Conservation (phyloP, 176 grass and related monocot genomes). For the Raddia distichophylla region DNA sequence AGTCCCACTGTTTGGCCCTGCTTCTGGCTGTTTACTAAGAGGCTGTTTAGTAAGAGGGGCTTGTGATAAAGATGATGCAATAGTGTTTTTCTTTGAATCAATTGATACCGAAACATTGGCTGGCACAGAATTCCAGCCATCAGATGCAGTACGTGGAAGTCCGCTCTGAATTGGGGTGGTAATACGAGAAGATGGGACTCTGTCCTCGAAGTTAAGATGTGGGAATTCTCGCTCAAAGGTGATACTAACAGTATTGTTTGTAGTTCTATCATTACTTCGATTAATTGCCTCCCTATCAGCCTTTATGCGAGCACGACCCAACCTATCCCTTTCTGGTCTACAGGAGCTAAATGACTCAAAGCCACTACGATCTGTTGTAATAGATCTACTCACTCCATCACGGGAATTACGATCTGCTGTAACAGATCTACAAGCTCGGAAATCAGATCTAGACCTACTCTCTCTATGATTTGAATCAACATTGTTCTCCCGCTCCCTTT, state of each 20-base stretch:
- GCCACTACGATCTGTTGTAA: conserved; percentile 43
- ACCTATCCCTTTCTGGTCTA: conserved; percentile 59
- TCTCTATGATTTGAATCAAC: conserved; percentile 21
- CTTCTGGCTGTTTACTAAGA: conserved; percentile 45
- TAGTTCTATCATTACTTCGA: conserved; percentile 42
- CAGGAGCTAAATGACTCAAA: conserved; percentile 51
- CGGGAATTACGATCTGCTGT: conserved; percentile 24
- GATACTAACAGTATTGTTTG: conserved; percentile 40
- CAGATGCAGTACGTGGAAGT: conserved; percentile 41
- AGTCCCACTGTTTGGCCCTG: conserved; percentile 40
- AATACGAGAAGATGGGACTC: conserved; percentile 53
- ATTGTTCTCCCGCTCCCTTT: conserved; percentile 57
- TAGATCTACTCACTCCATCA: conserved; percentile 55
- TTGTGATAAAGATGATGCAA: conserved; percentile 36
- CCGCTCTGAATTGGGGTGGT: conserved; percentile 60
- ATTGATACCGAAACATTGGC: conserved; percentile 51
- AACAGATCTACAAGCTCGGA: conserved; percentile 47
- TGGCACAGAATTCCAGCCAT: conserved; percentile 62
- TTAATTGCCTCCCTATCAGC: conserved; percentile 46
- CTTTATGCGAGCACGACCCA: conserved; percentile 44
- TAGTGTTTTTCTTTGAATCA: conserved; percentile 46
- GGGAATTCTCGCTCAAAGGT: conserved; percentile 75
- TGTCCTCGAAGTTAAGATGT: conserved; percentile 57
- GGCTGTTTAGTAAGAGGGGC: conserved; percentile 27
- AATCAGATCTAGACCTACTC: too few species aligned